phyloP scores from a whole-genome alignment of 306 rosid genomes.

The Morella rubra region DNA sequence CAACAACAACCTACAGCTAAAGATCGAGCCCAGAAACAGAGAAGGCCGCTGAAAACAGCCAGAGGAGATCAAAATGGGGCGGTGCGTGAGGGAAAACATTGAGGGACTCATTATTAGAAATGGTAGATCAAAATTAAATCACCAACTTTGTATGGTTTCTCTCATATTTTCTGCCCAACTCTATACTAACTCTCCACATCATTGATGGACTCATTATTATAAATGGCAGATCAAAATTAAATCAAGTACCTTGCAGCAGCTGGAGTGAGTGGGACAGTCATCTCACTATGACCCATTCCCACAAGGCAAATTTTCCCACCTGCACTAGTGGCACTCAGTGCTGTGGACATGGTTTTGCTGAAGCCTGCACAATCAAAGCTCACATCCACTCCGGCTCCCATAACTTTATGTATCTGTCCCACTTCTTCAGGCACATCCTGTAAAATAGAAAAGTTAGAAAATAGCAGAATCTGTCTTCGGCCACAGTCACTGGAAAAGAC shows the following conservation, averaged over 20 bases:
- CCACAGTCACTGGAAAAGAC: not conserved
- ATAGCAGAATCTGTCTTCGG: slow-evolving; percentile 8
- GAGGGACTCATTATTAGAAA: too few species aligned
- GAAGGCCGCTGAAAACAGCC: too few species aligned
- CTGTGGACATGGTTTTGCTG: slow-evolving; percentile 83
- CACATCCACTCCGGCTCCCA: slow-evolving; percentile 60
- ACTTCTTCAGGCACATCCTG: slow-evolving; percentile 77
- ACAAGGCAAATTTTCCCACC: slow-evolving; percentile 93
- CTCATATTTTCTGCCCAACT: too few species aligned
- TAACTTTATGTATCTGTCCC: slow-evolving; percentile 49
- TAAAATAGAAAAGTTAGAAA: slow-evolving; percentile 7
- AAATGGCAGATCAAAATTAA: too few species aligned
- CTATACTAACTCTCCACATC: too few species aligned
- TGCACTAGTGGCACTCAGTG: slow-evolving; percentile 62
- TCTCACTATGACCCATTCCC: slow-evolving; percentile 76
- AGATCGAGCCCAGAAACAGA: too few species aligned
- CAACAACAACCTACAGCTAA: too few species aligned
- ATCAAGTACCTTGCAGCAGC: slow-evolving; percentile 70
- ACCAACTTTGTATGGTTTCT: too few species aligned
- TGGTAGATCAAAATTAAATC: too few species aligned
- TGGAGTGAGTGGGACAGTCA: slow-evolving; percentile 82
- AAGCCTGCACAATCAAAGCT: slow-evolving; percentile 89
- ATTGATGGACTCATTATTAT: too few species aligned
- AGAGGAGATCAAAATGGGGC: too few species aligned
- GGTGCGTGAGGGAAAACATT: too few species aligned